A percentile compares a stretch with the other conserved stretches of the same genome.
phyloP scores from a whole-genome alignment of 2,329 filamentous ascomycete genomes.

The Septoria petroselini region DNA sequence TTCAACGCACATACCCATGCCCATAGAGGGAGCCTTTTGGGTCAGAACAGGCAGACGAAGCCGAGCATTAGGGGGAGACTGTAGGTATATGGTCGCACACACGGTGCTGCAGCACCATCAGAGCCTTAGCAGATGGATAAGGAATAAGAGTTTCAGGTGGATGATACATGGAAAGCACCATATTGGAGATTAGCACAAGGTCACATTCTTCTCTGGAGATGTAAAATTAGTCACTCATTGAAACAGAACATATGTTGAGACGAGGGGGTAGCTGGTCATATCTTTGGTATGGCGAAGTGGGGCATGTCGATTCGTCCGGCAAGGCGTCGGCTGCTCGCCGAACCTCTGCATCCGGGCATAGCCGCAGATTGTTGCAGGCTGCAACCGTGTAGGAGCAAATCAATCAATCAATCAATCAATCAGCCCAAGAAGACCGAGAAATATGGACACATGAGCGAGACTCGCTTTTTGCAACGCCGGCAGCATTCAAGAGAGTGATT shows the following conservation, averaged over 20 bases:
- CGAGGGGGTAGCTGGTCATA: constrained; percentile 15
- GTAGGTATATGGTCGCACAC: constrained; percentile 12
- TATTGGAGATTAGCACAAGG: constrained; percentile 1
- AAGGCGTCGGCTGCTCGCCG: constrained; percentile 10
- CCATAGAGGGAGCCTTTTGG: constrained; percentile 11
- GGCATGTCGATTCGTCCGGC: constrained; percentile 8
- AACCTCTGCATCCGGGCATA: constrained; percentile 16
- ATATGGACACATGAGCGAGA: too few species aligned
- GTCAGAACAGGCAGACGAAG: too few species aligned
- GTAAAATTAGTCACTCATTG: constrained; percentile 8
- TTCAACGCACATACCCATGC: constrained; percentile 11
- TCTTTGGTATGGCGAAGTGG: constrained; percentile 14
- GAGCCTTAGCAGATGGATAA: constrained; percentile 12
- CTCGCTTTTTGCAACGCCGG: too few species aligned
- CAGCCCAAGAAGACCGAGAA: too few species aligned
- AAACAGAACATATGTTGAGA: constrained; percentile 14
- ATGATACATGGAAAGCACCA: constrained; percentile 11
- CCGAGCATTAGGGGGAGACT: constrained; percentile 14
- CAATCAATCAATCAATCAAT: constrained; percentile 11
- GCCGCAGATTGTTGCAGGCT: constrained; percentile 9
- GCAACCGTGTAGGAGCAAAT: constrained; percentile 15
- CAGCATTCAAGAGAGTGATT: too few species aligned
- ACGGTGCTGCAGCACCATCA: constrained; percentile 12
- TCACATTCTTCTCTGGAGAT: constrained; percentile 8
- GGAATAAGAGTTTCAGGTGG: constrained; percentile 15